Evolutionary conservation across 768 basidiomycete genomes (phyloP).

Genomic region (Multifurca ochricompacta): DNA sequence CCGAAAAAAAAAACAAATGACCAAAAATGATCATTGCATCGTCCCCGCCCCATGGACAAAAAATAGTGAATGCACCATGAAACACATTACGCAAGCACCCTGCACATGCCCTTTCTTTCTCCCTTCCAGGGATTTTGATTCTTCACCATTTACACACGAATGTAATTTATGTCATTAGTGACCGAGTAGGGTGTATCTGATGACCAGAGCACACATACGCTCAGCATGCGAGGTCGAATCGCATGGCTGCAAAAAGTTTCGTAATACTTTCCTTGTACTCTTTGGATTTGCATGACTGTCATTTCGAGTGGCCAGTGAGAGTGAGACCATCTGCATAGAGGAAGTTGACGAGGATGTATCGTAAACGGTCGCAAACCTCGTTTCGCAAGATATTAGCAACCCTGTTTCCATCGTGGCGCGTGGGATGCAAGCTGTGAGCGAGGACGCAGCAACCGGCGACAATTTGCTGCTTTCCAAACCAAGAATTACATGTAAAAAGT

Average conservation of each 20-base stretch:
- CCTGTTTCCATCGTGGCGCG: no score
- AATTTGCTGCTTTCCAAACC: neutral
- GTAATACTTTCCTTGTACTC: conserved; percentile 3
- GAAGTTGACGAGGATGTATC: neutral
- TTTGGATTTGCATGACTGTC: neutral
- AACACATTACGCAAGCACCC: conserved; percentile 5
- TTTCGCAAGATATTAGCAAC: neutral
- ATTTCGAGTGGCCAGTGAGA: neutral
- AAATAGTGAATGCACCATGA: neutral
- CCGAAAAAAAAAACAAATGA: no score
- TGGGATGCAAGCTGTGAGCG: neutral
- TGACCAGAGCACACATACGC: neutral
- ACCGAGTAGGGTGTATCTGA: neutral
- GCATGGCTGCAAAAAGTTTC: neutral
- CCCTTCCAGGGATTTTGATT: neutral
- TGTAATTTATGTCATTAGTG: conserved; percentile 3
- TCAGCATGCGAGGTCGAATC: neutral
- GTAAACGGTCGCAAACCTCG: no score
- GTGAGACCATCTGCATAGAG: neutral
- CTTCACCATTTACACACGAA: conserved; percentile 1
- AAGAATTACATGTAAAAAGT: neutral
- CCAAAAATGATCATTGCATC: neutral
- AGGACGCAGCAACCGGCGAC: neutral
- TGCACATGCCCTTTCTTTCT: neutral
- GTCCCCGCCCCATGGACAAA: conserved; percentile 2